Percentiles rank a stretch among this genome's conserved stretches.
Evolutionary conservation across 1,284 basidiomycete species (phyloP).

Genomic region (Apiotrichum domesticum): DNA sequence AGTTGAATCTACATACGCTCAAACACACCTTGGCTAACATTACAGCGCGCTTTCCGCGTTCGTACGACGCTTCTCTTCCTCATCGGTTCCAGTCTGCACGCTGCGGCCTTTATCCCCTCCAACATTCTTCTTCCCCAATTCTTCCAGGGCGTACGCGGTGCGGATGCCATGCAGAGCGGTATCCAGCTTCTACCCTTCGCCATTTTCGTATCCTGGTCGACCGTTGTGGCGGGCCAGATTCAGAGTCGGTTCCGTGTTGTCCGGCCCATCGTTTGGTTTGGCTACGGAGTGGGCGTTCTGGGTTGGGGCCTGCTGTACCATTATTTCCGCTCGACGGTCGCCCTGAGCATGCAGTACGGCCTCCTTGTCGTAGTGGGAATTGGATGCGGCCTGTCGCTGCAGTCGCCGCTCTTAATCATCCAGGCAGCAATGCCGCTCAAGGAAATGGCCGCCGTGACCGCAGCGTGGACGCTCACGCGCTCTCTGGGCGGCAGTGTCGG

Average conservation of each 20-base stretch:
- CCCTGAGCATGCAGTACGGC: slow-evolving; percentile 22
- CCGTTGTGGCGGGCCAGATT: slow-evolving; percentile 33
- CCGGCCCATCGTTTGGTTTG: slow-evolving; percentile 38
- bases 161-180: slow-evolving; percentile 21
- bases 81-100: slow-evolving; percentile 30
- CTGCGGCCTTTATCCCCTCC: slow-evolving; percentile 28
- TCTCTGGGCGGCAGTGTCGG: slow-evolving; percentile 35
- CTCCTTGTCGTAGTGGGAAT: slow-evolving; percentile 24
- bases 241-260: slow-evolving; percentile 30
- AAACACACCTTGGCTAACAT: not conserved
- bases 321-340: slow-evolving; percentile 21
- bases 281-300: slow-evolving; percentile 28
- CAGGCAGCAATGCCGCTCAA: slow-evolving; percentile 44
- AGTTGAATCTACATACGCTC: not conserved
- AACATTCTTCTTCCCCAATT: slow-evolving; percentile 38
- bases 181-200: slow-evolving; percentile 29
- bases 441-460: slow-evolving; percentile 44
- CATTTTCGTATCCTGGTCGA: slow-evolving; percentile 17
- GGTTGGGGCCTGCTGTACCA: slow-evolving; percentile 30
- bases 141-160: slow-evolving; percentile 38
- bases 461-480: slow-evolving; percentile 33
- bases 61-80: slow-evolving; percentile 41
- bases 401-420: slow-evolving; percentile 33
- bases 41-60: slow-evolving; percentile 31
- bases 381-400: slow-evolving; percentile 29